Evolutionary conservation across 2,329 filamentous ascomycete species (phyloP), one percentile per base, ranked within the genome.

Genomic region (Plectosphaerella cucumerina): DNA sequence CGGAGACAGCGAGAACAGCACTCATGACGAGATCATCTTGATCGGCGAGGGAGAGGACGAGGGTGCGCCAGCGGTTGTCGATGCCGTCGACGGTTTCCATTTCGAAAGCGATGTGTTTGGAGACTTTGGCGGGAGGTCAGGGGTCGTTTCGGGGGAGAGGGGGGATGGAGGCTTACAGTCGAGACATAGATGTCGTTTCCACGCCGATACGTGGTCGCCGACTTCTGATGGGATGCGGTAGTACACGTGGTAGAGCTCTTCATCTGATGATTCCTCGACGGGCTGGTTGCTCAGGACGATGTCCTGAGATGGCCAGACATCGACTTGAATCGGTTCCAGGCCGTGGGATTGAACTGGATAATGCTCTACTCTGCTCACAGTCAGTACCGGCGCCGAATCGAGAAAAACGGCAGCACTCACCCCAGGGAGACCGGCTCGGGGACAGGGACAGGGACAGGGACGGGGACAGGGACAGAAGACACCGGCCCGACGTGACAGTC

Each of bases 51-150:
- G 58, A 58, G 1, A 59, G 58, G 1, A 60, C 49, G 2, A 59
- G 44, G 31, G 55, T 50, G 5, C 58, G 55, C 57, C 58, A 60
- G 18, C 55, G 52, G 22, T 60, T 60, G 44, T 59, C 53, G 14
- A 35, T 26, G n/a, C 57, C 58, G 15, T 60, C 58, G 18, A 60
- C 41, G 9, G 56, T 56, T 1, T 58, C 57, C 58, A 60, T 59
- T 33, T 60, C 58, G 0, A 44, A 46, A 3, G 58, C 56, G 18
- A 60, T 60, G 18, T 56, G 20, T 11, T 51, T 46, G 6, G 58
- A 59, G 33, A 60, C 58, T 60, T 17, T n/a, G n/a, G n/a, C 9
- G 5, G 31, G 14, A 3, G 17, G 39, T 42, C 14, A 39, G 39
- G n/a, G n/a, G 4, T 18, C 11, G 17, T 18, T 12, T 18, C 4